These are phyloP conservation scores for Zygotorulaspora danielsina DNA, from an alignment of 805 yeast genomes.

Conservation along the genomic window DNA sequence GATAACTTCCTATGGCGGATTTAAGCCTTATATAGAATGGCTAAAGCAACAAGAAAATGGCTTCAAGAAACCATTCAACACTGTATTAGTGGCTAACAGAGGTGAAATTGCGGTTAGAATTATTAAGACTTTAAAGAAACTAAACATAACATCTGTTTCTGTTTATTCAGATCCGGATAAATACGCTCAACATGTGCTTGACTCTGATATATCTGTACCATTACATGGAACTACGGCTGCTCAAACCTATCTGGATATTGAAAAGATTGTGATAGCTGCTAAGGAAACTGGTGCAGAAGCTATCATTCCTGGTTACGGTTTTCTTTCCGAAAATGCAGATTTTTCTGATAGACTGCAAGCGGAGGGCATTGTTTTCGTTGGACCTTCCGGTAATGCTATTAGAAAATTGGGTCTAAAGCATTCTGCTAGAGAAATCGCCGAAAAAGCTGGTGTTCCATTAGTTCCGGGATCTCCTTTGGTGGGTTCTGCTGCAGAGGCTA, in stretches of 20 bases:
- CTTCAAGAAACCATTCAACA: slow-evolving; percentile 59
- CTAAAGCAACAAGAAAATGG: slow-evolving; percentile 26
- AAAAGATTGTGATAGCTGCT: slow-evolving; percentile 83
- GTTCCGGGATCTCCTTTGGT: slow-evolving; percentile 96
- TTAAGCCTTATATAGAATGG: slow-evolving; percentile 55
- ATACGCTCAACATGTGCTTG: slow-evolving; percentile 78
- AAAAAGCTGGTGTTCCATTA: slow-evolving; percentile 85
- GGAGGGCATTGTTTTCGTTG: slow-evolving; percentile 87
- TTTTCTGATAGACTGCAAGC: slow-evolving; percentile 81
- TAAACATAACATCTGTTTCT: slow-evolving; percentile 76
- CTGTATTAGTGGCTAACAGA: slow-evolving; percentile 92
- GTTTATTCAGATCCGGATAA: slow-evolving; percentile 88
- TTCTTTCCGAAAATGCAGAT: slow-evolving; percentile 92
- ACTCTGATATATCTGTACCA: slow-evolving; percentile 79
- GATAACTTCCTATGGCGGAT: slow-evolving; percentile 84
- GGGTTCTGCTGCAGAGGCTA: slow-evolving; percentile 67
- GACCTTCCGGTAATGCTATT: slow-evolving; percentile 94
- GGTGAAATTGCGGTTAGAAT: slow-evolving; percentile 97
- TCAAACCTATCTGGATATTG: slow-evolving; percentile 82
- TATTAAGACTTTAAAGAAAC: slow-evolving; percentile 77
- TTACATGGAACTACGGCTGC: slow-evolving; percentile 81
- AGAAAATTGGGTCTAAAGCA: slow-evolving; percentile 90
- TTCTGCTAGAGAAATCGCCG: slow-evolving; percentile 93
- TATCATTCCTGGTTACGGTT: slow-evolving; percentile 97
- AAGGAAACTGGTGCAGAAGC: slow-evolving; percentile 83